Conservation (phyloP, 345 rosid genomes). For the Geranium rotundifolium region DNA sequence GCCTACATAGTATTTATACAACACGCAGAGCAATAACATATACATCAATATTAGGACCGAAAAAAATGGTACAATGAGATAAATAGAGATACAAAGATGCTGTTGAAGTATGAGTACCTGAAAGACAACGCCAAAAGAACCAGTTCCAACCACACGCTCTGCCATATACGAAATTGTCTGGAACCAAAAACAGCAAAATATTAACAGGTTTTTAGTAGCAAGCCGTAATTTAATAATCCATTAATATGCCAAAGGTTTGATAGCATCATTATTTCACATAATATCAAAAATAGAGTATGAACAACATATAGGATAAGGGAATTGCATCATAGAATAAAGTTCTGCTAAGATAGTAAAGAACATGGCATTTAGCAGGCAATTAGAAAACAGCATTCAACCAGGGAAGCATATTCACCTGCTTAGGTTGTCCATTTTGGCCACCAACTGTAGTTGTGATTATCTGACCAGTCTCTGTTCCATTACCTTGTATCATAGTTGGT, state of each 20-base stretch:
- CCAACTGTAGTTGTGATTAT: conserved; percentile 69
- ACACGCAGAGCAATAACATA: not conserved
- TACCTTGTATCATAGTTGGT: conserved; percentile 52
- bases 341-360: not conserved
- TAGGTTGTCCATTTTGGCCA: conserved; percentile 82
- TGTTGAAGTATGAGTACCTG: conserved; percentile 35
- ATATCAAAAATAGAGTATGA: not conserved
- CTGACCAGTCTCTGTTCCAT: conserved; percentile 84
- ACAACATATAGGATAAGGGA: not conserved
- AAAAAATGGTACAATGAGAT: not conserved
- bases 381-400: conserved; percentile 8
- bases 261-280: not conserved
- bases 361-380: not conserved
- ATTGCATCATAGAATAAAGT: not conserved
- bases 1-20: conserved; percentile 33
- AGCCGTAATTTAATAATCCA: not conserved
- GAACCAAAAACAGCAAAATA: conserved; percentile 9
- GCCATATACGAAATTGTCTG: conserved; percentile 74
- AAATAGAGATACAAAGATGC: not conserved
- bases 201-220: not conserved
- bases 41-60: not conserved
- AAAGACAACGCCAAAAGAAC: conserved; percentile 89
- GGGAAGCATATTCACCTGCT: conserved; percentile 51
- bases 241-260: not conserved
- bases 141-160: conserved; percentile 78